These are phyloP conservation scores for Fusarium redolens DNA, from an alignment of 2,329 filamentous ascomycete species.

Conservation along the genomic window DNA sequence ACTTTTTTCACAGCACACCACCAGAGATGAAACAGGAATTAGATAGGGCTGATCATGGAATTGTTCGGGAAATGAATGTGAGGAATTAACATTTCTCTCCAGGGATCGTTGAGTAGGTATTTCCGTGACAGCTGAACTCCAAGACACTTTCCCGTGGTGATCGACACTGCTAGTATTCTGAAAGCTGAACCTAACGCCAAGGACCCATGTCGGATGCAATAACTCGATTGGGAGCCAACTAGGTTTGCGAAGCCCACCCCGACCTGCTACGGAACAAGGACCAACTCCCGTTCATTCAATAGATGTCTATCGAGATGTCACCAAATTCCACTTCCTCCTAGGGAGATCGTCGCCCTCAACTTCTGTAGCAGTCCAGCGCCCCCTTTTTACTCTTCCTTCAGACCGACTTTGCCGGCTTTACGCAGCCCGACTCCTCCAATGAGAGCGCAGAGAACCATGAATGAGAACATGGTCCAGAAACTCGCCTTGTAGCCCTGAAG, in stretches of 20 bases:
- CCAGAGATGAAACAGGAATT: not conserved
- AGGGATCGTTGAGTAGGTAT: not conserved
- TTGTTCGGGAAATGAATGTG: not conserved
- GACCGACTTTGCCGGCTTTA: constrained; percentile 46
- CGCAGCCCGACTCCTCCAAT: constrained; percentile 54
- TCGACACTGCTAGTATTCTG: not conserved
- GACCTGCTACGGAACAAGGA: not conserved
- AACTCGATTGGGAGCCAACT: not conserved
- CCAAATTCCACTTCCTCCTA: not conserved
- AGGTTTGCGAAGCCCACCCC: not conserved
- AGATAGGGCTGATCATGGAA: not conserved
- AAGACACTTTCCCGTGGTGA: not conserved
- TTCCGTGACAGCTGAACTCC: not conserved
- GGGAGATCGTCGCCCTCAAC: not conserved
- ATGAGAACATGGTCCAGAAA: constrained; percentile 63
- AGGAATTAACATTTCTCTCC: not conserved
- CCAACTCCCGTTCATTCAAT: not conserved
- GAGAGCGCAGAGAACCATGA: constrained; percentile 55
- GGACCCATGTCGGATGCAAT: not conserved
- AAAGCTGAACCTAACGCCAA: not conserved
- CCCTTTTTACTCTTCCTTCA: constrained; percentile 55
- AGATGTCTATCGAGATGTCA: not conserved
- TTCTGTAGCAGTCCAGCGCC: not conserved
- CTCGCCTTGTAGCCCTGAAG: constrained; percentile 61
- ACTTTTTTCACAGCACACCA: not conserved